Percentiles rank a stretch among this genome's conserved stretches.
These are phyloP conservation scores for Dioszegia crocea DNA, from an alignment of 768 basidiomycete genomes.

Conservation along the genomic window DNA sequence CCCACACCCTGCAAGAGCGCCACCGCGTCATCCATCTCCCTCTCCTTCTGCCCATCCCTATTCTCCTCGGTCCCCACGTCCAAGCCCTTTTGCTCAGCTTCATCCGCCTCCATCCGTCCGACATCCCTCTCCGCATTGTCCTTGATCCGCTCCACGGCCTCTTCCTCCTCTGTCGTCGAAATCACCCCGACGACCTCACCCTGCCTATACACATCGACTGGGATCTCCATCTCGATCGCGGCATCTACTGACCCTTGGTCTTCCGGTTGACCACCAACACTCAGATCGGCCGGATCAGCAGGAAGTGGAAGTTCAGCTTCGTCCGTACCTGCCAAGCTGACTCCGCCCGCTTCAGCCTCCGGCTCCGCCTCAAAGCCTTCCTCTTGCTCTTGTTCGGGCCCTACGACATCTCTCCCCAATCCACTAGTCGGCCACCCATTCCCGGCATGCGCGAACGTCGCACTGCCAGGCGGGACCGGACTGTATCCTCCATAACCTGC, in stretches of 20 bases:
- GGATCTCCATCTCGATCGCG: conserved; percentile 2
- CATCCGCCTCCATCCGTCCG: not conserved
- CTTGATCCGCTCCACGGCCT: conserved; percentile 14
- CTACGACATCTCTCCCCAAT: not conserved
- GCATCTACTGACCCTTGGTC: not conserved
- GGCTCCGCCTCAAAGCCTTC: not conserved
- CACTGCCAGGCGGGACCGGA: conserved; percentile 20
- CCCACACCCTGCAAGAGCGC: not conserved
- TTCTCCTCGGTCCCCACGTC: too few relatives aligned
- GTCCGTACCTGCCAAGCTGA: not conserved
- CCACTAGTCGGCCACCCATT: not conserved
- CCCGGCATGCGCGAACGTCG: conserved; percentile 13
- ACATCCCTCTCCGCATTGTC: not conserved
- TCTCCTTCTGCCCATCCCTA: too few relatives aligned
- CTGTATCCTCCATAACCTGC: not conserved
- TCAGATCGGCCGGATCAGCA: not conserved
- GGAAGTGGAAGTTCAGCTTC: not conserved
- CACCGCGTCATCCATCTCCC: too few relatives aligned
- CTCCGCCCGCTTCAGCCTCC: not conserved
- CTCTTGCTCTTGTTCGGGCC: not conserved
- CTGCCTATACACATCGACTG: conserved; percentile 27
- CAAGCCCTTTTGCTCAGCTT: not conserved
- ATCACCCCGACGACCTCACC: conserved; percentile 19
- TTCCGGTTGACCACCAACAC: not conserved
- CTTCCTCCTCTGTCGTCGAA: conserved; percentile 12